phyloP scores from a whole-genome alignment of 768 basidiomycete species.

The Boletus speciosus region DNA sequence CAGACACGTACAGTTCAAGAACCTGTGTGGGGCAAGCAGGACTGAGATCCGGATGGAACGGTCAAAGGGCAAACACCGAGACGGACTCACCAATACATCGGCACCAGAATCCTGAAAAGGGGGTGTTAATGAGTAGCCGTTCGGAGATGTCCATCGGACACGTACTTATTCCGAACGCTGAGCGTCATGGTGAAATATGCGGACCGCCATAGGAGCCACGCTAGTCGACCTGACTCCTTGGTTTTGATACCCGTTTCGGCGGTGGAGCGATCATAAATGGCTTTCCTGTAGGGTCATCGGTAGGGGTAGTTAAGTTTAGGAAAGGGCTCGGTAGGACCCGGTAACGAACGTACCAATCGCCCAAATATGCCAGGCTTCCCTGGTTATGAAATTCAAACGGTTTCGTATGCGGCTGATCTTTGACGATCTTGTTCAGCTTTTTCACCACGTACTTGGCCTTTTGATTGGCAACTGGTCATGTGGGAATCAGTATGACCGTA shows the following conservation, averaged over 20 bases:
- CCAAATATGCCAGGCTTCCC: constrained; percentile 79
- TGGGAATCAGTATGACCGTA: constrained; percentile 7
- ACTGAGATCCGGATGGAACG: constrained; percentile 14
- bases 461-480: constrained; percentile 63
- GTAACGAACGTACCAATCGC: constrained; percentile 53
- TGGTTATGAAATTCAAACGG: constrained; percentile 70
- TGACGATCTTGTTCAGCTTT: constrained; percentile 61
- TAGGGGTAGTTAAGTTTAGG: background rate
- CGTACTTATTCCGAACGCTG: constrained; percentile 67
- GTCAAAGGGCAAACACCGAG: constrained; percentile 6
- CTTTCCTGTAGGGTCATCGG: constrained; percentile 49
- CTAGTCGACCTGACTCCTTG: constrained; percentile 63
- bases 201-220: constrained; percentile 78
- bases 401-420: constrained; percentile 41
- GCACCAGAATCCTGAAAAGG: constrained; percentile 53
- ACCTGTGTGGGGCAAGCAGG: constrained; percentile 38
- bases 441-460: constrained; percentile 67
- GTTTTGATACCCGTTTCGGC: constrained; percentile 47
- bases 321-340: background rate
- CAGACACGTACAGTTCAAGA: constrained; percentile 56
- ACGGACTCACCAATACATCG: constrained; percentile 57
- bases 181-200: constrained; percentile 80
- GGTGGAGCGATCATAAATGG: constrained; percentile 66
- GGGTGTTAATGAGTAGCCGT: constrained; percentile 4
- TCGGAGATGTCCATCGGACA: constrained; percentile 14